Evolutionary conservation across 163 green algal species (phyloP).

Genomic region (Chloromonas sp.): DNA sequence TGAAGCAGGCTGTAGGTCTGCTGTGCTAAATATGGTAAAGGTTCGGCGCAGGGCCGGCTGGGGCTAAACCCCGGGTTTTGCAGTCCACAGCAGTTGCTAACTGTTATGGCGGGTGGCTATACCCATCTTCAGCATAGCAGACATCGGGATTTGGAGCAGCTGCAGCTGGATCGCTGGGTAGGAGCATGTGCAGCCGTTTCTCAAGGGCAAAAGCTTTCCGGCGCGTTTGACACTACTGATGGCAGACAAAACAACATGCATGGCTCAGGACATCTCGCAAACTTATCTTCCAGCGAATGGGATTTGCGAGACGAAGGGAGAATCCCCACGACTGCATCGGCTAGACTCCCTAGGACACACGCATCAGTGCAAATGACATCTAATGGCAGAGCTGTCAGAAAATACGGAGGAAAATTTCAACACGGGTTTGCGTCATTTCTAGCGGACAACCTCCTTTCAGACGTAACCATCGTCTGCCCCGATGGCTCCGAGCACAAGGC

Average conservation of each 20-base stretch:
- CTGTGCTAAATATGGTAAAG: no score
- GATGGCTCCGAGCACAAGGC: slow-evolving; percentile 26
- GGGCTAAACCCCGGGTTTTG: no score
- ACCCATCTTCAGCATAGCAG: no score
- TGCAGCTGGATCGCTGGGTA: no score
- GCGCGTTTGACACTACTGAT: neutral
- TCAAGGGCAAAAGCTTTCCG: neutral
- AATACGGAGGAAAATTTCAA: slow-evolving; percentile 3
- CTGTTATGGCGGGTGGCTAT: no score
- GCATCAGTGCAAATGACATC: neutral
- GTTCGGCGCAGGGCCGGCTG: no score
- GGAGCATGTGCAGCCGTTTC: no score
- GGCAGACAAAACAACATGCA: neutral
- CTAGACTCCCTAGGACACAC: neutral
- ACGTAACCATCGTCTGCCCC: slow-evolving; percentile 31
- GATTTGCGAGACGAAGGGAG: neutral
- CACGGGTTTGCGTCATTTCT: slow-evolving; percentile 12
- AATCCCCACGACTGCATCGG: neutral
- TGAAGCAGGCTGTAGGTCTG: no score
- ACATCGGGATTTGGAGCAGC: no score
- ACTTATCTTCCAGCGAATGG: neutral
- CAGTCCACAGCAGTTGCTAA: no score
- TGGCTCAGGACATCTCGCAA: neutral
- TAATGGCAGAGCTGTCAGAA: neutral
- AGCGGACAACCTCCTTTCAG: slow-evolving; percentile 9